Percentiles rank a stretch among this genome's conserved stretches.
Conservation (phyloP, 768 basidiomycete genomes). For the Mycena crocata region DNA sequence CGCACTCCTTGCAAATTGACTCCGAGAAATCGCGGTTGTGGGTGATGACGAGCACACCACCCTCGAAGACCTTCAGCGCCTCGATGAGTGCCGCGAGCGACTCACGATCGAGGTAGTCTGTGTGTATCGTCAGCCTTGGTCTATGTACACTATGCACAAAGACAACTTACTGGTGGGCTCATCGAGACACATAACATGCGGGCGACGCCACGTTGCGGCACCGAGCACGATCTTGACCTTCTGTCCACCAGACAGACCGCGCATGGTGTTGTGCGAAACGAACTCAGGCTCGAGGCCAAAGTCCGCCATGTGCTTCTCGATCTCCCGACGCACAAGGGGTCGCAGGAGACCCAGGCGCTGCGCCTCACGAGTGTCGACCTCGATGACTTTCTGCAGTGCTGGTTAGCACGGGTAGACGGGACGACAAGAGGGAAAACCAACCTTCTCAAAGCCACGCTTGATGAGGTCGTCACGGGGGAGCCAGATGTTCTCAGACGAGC, state of each 20-base stretch:
- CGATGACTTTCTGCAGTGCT: slow-evolving; percentile 83
- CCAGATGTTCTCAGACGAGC: slow-evolving; percentile 99
- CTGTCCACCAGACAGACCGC: slow-evolving; percentile 97
- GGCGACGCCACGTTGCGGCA: slow-evolving; percentile 98
- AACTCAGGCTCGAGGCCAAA: slow-evolving; percentile 99
- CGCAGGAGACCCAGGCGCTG: slow-evolving; percentile 95
- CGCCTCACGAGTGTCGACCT: slow-evolving; percentile 97
- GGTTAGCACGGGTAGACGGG: slow-evolving; percentile 24
- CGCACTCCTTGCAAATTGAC: slow-evolving; percentile 89
- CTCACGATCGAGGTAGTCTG: slow-evolving; percentile 99
- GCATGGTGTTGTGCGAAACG: slow-evolving; percentile 99
- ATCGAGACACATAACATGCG: slow-evolving; percentile 96
- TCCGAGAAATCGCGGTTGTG: slow-evolving; percentile 99
- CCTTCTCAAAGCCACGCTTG: slow-evolving; percentile 98
- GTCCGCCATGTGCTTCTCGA: slow-evolving; percentile 99
- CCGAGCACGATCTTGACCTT: slow-evolving; percentile 99
- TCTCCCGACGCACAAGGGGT: slow-evolving; percentile 97
- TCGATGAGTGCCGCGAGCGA: slow-evolving; percentile 99
- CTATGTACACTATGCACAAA: not conserved
- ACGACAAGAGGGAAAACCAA: slow-evolving; percentile 36
- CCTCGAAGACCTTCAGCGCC: slow-evolving; percentile 97
- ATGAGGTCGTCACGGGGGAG: slow-evolving; percentile 94
- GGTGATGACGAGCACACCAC: slow-evolving; percentile 97
- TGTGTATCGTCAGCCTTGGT: slow-evolving; percentile 20
- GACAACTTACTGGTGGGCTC: slow-evolving; percentile 86